These are phyloP conservation scores for Penicillium robsamsonii DNA, from an alignment of 495 filamentous ascomycete genomes.

Conservation along the genomic window DNA sequence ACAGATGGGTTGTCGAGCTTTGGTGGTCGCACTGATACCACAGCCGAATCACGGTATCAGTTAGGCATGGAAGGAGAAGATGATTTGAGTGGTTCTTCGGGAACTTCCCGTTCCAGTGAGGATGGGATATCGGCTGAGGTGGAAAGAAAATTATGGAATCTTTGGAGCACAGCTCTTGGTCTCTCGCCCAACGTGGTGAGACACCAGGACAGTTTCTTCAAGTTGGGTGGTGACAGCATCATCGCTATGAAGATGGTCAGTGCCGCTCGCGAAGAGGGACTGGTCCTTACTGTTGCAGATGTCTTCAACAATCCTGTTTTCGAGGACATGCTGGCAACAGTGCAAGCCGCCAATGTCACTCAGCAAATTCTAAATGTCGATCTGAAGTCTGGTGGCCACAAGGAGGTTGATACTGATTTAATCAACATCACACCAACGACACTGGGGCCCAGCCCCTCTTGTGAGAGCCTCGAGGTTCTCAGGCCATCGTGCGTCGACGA, in stretches of 20 bases:
- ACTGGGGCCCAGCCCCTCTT: conserved; percentile 24
- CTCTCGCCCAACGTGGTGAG: conserved; percentile 38
- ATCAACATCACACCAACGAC: conserved; percentile 18
- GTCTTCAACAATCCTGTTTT: conserved; percentile 49
- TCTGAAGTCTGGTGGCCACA: conserved; percentile 18
- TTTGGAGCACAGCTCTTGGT: conserved; percentile 48
- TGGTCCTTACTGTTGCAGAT: conserved; percentile 56
- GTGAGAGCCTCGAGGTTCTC: conserved; percentile 46
- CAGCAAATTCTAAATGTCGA: conserved; percentile 28
- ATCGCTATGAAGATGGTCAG: conserved; percentile 67
- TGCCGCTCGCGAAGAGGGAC: conserved; percentile 51
- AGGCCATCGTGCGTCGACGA: conserved; percentile 41
- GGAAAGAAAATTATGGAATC: conserved; percentile 41
- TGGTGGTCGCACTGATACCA: conserved; percentile 15
- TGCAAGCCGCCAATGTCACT: conserved; percentile 29
- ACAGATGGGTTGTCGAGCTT: conserved; percentile 19
- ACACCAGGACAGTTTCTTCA: conserved; percentile 49
- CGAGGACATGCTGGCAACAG: conserved; percentile 43
- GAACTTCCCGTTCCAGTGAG: conserved; percentile 25
- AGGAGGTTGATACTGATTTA: conserved; percentile 18
- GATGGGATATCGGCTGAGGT: conserved; percentile 27
- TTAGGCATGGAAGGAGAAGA: conserved; percentile 19
- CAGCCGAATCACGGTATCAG: conserved; percentile 22
- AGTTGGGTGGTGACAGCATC: conserved; percentile 55
- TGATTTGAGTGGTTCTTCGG: conserved; percentile 29